Evolutionary conservation across 2,329 filamentous ascomycete species (phyloP).

Genomic region (Aspergillus bombycis): DNA sequence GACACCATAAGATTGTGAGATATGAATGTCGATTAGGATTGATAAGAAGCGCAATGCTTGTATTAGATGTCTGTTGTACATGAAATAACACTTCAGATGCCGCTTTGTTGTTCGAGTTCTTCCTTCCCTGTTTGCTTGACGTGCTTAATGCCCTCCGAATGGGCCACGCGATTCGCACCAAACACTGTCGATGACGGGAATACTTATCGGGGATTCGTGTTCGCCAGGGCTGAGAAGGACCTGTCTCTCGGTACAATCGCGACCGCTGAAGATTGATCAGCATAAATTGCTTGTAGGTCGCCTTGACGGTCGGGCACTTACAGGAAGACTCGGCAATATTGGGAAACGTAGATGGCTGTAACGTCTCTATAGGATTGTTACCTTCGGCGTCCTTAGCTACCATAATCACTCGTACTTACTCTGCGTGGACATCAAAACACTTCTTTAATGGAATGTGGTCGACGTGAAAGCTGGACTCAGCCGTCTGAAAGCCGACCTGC

Average conservation of each 20-base stretch:
- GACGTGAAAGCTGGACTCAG: constrained; percentile 6
- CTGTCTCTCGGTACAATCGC: constrained; percentile 1
- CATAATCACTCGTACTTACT: constrained; percentile 8
- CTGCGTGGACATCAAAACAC: constrained; percentile 12
- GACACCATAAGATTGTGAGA: not conserved
- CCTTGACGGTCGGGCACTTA: not conserved
- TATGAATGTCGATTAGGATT: not conserved
- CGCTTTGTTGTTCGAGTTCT: not conserved
- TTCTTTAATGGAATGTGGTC: constrained; percentile 11
- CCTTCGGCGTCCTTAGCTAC: no score
- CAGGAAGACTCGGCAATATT: constrained; percentile 5
- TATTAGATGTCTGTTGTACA: not conserved
- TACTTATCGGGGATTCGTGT: not conserved
- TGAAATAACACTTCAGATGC: not conserved
- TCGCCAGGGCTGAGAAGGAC: not conserved
- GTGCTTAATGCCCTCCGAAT: not conserved
- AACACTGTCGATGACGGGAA: constrained; percentile 1
- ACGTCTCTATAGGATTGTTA: not conserved
- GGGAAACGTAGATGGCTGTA: not conserved
- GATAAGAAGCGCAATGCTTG: not conserved
- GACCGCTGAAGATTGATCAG: not conserved
- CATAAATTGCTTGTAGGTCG: no score
- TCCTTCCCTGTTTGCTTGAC: fast-evolving
- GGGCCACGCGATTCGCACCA: not conserved
- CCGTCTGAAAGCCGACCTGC: constrained; percentile 21